Conservation (phyloP, 2,329 filamentous ascomycete genomes). For the Ramichloridium luteum region DNA sequence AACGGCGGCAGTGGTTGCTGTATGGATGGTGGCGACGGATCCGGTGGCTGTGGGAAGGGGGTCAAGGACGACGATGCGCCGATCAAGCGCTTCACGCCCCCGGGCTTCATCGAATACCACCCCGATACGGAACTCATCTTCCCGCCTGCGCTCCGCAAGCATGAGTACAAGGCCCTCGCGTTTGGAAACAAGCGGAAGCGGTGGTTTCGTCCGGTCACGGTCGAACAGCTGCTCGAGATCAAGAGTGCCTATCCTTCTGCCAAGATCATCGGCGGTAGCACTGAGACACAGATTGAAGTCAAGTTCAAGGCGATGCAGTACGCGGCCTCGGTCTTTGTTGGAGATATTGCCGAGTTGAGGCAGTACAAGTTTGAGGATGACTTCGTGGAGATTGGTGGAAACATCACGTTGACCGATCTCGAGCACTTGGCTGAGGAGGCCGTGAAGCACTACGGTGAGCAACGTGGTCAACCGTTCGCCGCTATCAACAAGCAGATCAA, state of each 20-base stretch:
- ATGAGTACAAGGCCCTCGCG: constrained; percentile 66
- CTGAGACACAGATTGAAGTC: constrained; percentile 95
- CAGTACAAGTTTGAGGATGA: constrained; percentile 71
- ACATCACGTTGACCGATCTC: constrained; percentile 82
- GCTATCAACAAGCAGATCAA: constrained; percentile 87
- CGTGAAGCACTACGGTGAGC: constrained; percentile 61
- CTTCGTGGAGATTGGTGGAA: constrained; percentile 82
- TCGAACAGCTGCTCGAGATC: constrained; percentile 82
- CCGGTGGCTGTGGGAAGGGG: constrained; percentile 46
- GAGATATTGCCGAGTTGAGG: constrained; percentile 80
- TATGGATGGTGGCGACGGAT: constrained; percentile 47
- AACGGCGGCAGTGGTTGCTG: constrained; percentile 60
- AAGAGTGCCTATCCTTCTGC: constrained; percentile 73
- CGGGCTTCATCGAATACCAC: constrained; percentile 87
- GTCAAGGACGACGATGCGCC: constrained; percentile 31
- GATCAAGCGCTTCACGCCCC: constrained; percentile 60
- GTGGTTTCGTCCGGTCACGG: constrained; percentile 82
- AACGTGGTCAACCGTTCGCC: constrained; percentile 66
- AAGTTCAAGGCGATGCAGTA: constrained; percentile 96
- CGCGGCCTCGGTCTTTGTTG: constrained; percentile 78
- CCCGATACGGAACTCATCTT: constrained; percentile 93
- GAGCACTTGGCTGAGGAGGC: constrained; percentile 75
- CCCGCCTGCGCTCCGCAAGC: constrained; percentile 69
- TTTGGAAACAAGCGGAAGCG: constrained; percentile 91
- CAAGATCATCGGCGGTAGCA: constrained; percentile 91